Percentiles rank a stretch among this genome's conserved stretches.
Conservation (phyloP, 495 filamentous ascomycete genomes). For the Podospora comata region DNA sequence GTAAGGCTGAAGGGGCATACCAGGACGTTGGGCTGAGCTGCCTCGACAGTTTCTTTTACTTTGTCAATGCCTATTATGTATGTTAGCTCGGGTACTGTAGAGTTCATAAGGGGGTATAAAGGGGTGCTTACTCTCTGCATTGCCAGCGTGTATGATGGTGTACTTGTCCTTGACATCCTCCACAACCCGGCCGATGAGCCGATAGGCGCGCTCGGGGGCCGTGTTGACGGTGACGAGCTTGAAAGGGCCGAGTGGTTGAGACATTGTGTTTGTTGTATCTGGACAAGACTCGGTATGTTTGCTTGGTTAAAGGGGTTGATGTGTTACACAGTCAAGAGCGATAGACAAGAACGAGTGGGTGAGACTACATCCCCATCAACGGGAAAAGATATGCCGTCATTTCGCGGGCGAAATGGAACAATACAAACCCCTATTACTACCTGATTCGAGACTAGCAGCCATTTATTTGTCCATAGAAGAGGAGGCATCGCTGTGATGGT, state of each 20-base stretch:
- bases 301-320: background rate
- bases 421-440: background rate
- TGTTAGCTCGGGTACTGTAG: background rate
- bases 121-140: conserved; percentile 51
- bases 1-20: conserved; percentile 32
- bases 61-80: conserved; percentile 28
- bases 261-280: conserved; percentile 7
- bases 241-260: conserved; percentile 47
- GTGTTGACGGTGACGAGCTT: conserved; percentile 67
- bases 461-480: background rate
- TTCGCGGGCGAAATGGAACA: background rate
- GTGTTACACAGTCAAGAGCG: background rate
- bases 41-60: conserved; percentile 25
- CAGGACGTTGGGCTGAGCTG: conserved; percentile 25
- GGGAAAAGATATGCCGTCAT: conserved; percentile 9
- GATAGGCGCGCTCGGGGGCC: conserved; percentile 61
- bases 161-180: conserved; percentile 59
- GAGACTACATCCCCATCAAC: background rate
- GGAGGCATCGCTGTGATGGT: background rate
- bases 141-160: conserved; percentile 56
- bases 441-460: background rate
- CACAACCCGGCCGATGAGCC: conserved; percentile 56
- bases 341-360: background rate
- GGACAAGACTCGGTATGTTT: background rate
- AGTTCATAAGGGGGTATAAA: background rate